Percentiles rank a stretch among this genome's conserved stretches.
phyloP scores from a whole-genome alignment of 1,284 basidiomycete species.

The Mycosarcoma mackinlayi region DNA sequence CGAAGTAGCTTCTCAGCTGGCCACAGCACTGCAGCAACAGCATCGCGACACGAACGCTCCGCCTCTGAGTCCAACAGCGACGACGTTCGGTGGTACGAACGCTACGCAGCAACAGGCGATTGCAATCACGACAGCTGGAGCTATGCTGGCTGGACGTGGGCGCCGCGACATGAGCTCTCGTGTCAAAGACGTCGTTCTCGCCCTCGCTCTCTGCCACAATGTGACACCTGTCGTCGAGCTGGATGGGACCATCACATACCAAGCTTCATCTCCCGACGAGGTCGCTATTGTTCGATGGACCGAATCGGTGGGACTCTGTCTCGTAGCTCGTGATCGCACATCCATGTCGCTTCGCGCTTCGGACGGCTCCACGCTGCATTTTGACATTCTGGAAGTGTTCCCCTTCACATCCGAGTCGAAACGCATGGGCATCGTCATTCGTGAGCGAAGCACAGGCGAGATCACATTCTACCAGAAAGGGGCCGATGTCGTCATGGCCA shows the following conservation, averaged over 20 bases:
- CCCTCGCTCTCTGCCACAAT: conserved; percentile 95
- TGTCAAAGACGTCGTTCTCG: conserved; percentile 92
- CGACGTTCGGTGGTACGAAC: conserved; percentile 1
- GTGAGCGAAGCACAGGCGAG: conserved; percentile 79
- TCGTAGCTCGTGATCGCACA: conserved; percentile 87
- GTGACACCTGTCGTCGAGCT: conserved; percentile 95
- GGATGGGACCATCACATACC: conserved; percentile 92
- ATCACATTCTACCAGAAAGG: conserved; percentile 95
- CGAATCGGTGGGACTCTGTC: conserved; percentile 88
- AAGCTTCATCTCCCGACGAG: conserved; percentile 98
- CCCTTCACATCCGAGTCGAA: conserved; percentile 98
- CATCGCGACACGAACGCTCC: conserved; percentile 17
- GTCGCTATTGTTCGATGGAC: conserved; percentile 99
- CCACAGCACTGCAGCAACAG: conserved; percentile 76
- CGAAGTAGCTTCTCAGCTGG: conserved; percentile 89
- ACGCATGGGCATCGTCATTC: conserved; percentile 97
- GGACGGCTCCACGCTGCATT: conserved; percentile 71
- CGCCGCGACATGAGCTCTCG: conserved; percentile 93
- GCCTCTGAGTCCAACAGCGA: conserved; percentile 33
- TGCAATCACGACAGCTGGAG: conserved; percentile 73
- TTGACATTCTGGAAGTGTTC: conserved; percentile 92
- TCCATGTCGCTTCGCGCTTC: conserved; percentile 73
- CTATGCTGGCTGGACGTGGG: conserved; percentile 82
- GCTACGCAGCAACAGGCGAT: conserved; percentile 17
- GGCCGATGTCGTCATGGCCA: conserved; percentile 95